Conservation (phyloP, 2,329 filamentous ascomycete genomes). For the Nothomitra cinnamomea region DNA sequence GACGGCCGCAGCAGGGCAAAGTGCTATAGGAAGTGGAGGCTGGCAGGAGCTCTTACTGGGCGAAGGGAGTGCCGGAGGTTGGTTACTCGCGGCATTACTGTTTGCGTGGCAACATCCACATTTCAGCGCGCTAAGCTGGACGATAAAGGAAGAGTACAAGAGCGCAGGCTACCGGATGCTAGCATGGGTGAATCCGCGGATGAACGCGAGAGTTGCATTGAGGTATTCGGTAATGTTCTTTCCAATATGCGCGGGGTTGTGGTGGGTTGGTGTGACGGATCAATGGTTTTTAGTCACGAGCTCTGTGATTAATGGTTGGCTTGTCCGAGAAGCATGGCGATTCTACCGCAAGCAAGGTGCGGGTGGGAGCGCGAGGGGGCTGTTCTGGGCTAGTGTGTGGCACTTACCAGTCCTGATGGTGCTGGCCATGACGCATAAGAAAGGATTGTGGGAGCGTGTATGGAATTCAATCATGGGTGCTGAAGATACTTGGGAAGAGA, state of each 20-base stretch:
- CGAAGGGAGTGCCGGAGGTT: conserved; percentile 55
- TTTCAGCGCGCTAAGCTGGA: conserved; percentile 87
- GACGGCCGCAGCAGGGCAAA: conserved; percentile 84
- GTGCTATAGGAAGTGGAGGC: conserved; percentile 55
- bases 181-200: conserved; percentile 68
- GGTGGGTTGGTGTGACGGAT: conserved; percentile 65
- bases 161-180: conserved; percentile 53
- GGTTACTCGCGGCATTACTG: conserved; percentile 68
- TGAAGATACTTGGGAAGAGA: conserved; percentile 18
- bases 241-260: conserved; percentile 68
- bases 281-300: conserved; percentile 72
- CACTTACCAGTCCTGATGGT: conserved; percentile 82
- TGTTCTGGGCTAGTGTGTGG: conserved; percentile 98
- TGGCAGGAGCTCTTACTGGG: conserved; percentile 68
- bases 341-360: conserved; percentile 71
- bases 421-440: conserved; percentile 81
- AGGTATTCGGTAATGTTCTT: conserved; percentile 76
- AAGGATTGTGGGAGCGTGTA: conserved; percentile 74
- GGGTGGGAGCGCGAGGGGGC: conserved; percentile 59
- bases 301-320: conserved; percentile 69
- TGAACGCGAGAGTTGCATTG: conserved; percentile 74
- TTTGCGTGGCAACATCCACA: conserved; percentile 98
- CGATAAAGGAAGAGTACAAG: conserved; percentile 79
- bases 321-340: conserved; percentile 57
- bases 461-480: conserved; percentile 50